A percentile compares a stretch with the other conserved stretches of the same genome.
Evolutionary conservation across 192 early-diverging fungal species (phyloP).

Genomic region (Entomortierella beljakovae): DNA sequence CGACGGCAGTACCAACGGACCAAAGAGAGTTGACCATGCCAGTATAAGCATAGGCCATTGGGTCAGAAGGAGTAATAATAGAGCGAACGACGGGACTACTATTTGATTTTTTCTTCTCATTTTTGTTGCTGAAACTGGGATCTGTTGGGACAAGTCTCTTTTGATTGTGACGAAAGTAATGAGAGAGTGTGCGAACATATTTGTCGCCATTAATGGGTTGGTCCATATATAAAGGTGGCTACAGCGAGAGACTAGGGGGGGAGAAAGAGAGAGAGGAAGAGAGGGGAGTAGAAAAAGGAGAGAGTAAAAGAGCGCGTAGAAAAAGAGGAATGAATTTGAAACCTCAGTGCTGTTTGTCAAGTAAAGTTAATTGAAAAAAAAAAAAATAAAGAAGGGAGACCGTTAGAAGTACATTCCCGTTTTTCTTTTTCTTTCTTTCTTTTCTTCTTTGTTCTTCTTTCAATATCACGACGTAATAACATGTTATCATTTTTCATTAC

Average conservation of each 20-base stretch:
- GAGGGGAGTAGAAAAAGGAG: neutral
- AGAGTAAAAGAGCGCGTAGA: too few relatives aligned
- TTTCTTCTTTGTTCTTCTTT: too few relatives aligned
- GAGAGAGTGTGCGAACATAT: slow-evolving; percentile 66
- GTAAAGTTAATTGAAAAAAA: too few relatives aligned
- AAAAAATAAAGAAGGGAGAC: neutral
- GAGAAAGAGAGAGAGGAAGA: neutral
- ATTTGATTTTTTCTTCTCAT: slow-evolving; percentile 18
- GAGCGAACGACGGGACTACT: slow-evolving; percentile 31
- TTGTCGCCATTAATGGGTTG: slow-evolving; percentile 60
- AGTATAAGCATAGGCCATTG: slow-evolving; percentile 51
- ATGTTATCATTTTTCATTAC: too few relatives aligned
- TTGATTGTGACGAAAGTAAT: slow-evolving; percentile 66
- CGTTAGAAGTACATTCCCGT: too few relatives aligned
- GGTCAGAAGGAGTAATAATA: slow-evolving; percentile 41
- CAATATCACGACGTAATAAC: too few relatives aligned
- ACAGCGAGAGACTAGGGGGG: neutral
- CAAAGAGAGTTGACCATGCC: slow-evolving; percentile 60
- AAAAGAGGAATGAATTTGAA: too few relatives aligned
- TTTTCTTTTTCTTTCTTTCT: too few relatives aligned
- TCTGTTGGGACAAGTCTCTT: slow-evolving; percentile 41
- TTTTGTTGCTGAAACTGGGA: slow-evolving; percentile 13
- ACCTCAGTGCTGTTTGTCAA: too few relatives aligned
- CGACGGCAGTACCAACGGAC: slow-evolving; percentile 49
- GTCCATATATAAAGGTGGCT: slow-evolving; percentile 34